Percentiles rank a stretch among this genome's conserved stretches.
phyloP scores from a whole-genome alignment of 768 basidiomycete genomes.

The Agaricus sinodeliciosus region DNA sequence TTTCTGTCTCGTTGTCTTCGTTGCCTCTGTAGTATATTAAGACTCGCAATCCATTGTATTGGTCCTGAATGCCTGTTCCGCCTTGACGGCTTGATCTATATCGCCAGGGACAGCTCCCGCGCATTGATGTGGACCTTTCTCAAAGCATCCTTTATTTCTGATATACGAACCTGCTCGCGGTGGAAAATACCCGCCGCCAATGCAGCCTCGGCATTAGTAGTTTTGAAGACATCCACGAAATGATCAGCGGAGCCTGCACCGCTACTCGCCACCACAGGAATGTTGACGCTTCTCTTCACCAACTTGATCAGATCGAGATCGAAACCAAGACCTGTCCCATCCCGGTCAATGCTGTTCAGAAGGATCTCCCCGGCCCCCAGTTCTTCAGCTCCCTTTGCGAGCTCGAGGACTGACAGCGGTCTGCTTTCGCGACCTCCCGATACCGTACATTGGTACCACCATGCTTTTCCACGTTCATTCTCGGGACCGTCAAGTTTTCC shows the following conservation, averaged over 20 bases:
- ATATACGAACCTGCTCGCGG: constrained; percentile 77
- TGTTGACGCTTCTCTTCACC: constrained; percentile 68
- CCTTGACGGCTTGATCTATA: too few species aligned
- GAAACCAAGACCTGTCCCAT: constrained; percentile 90
- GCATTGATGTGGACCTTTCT: constrained; percentile 42
- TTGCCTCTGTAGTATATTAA: constrained; percentile 7
- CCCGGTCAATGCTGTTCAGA: constrained; percentile 93
- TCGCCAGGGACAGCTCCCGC: constrained; percentile 15
- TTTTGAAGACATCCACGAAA: constrained; percentile 81
- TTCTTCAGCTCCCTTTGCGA: constrained; percentile 84
- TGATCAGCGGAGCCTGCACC: constrained; percentile 82
- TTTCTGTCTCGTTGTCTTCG: neutral
- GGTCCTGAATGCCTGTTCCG: too few species aligned
- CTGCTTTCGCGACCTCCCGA: constrained; percentile 85
- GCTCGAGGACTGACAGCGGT: constrained; percentile 80
- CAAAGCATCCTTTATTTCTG: constrained; percentile 67
- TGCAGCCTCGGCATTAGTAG: constrained; percentile 82
- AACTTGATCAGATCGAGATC: constrained; percentile 78
- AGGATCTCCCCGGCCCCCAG: constrained; percentile 95
- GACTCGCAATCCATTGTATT: neutral
- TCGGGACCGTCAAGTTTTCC: constrained; percentile 38
- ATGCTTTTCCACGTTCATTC: constrained; percentile 64
- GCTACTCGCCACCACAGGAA: constrained; percentile 93
- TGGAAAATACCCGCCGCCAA: constrained; percentile 98
- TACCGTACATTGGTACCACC: constrained; percentile 99